Evolutionary conservation across 2,329 filamentous ascomycete genomes (phyloP), one percentile per base, ranked within the genome.

Genomic region (Coccinonectria pachysandricola): DNA sequence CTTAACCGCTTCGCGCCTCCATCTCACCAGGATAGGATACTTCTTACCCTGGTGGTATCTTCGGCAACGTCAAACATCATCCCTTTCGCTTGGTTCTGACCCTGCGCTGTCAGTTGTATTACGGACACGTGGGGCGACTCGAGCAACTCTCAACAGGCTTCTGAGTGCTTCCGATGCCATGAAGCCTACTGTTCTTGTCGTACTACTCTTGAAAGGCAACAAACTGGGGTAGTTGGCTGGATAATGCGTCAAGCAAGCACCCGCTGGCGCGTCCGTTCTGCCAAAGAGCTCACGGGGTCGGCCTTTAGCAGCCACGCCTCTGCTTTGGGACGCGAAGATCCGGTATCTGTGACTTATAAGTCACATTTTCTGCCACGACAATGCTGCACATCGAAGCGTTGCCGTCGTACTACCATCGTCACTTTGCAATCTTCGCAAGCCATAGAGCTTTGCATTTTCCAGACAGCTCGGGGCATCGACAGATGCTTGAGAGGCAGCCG

Each of bases 241-340:
- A 36, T 29, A 36, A 42, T 42, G 37, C 31, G 28, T 23, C 21
- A 46, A 46, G 43, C 43, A 46, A 34, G 32, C 28, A 45, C 21
- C 43, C 43, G 43, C 27, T 26, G 35, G 41, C 36, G 32, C 41
- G 34, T 39, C 36, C 35, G 23, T 34, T 33, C 30, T 31, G 30
- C 32, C 30, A 33, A 37, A 34, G n/a, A 35, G 30, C 29, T 30
- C 31, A 30, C 37, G 37, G 39, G 34, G n/a, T 37, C 37, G 29
- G 28, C 24, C 34, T 35, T 24, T 30, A 27, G 30, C 32, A 36
- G 37, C 27, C 17, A 19, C 17, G 17, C n/a, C n/a, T n/a, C n/a
- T 32, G 35, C 31, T 41, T 35, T 31, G 17, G 16, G 18, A 24
- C 18, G 29, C 23, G 22, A 30, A 16, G 17, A 12, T 10, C 12